Conservation (phyloP, 495 filamentous ascomycete species). For the Xylaria cubensis region DNA sequence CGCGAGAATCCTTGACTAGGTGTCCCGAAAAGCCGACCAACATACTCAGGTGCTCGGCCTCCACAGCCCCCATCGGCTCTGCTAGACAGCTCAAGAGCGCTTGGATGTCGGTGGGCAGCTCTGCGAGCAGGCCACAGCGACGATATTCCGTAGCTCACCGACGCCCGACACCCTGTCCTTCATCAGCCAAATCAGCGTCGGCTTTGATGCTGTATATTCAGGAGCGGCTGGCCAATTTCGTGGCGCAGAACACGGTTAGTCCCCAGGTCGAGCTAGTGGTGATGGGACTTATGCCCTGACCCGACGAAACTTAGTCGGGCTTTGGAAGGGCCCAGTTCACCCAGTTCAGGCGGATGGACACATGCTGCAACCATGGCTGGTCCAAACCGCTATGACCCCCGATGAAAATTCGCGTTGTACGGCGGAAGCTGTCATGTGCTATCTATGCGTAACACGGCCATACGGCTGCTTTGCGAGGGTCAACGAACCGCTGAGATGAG, state of each 20-base stretch:
- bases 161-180: slow-evolving; percentile 42
- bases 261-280: neutral
- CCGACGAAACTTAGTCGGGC: neutral
- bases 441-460: slow-evolving; percentile 3
- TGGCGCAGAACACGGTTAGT: neutral
- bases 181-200: slow-evolving; percentile 46
- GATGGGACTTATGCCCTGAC: neutral
- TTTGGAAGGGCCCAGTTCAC: neutral
- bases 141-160: slow-evolving; percentile 41
- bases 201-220: slow-evolving; percentile 49
- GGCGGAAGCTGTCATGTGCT: neutral
- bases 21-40: neutral
- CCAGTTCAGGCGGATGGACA: neutral
- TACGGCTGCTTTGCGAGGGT: neutral
- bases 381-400: neutral
- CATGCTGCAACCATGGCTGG: neutral
- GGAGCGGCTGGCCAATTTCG: slow-evolving; percentile 36
- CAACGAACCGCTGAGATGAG: neutral
- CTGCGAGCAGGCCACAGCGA: slow-evolving; percentile 59
- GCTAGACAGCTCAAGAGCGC: slow-evolving; percentile 36
- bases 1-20: neutral
- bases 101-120: slow-evolving; percentile 53
- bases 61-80: neutral
- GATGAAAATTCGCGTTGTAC: neutral
- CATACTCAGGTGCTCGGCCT: neutral